phyloP scores from a whole-genome alignment of 208 protist species.

The Crithidia bombi region DNA sequence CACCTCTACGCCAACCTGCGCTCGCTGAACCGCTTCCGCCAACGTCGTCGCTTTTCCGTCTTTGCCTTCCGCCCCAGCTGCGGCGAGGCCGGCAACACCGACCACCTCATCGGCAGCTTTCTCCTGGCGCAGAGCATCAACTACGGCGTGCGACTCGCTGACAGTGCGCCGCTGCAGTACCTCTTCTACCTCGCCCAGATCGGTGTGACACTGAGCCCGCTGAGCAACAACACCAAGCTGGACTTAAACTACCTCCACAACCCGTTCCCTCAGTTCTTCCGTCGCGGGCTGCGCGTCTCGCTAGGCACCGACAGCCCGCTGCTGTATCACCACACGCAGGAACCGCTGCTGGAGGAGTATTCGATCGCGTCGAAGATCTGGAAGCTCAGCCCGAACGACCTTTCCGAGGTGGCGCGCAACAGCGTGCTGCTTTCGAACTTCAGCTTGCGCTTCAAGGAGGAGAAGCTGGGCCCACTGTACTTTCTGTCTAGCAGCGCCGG shows the following conservation, averaged over 20 bases:
- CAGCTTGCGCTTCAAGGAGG: constrained; percentile 77
- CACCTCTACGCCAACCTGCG: constrained; percentile 99
- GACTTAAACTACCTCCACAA: constrained; percentile 95
- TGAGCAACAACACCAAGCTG: constrained; percentile 99
- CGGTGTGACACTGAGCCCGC: constrained; percentile 96
- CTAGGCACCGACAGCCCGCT: constrained; percentile 96
- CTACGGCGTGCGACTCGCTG: constrained; percentile 96
- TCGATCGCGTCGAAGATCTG: constrained; percentile 93
- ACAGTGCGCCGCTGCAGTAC: constrained; percentile 96
- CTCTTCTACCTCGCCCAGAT: constrained; percentile 99
- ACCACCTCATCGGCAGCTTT: constrained; percentile 95
- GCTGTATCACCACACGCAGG: constrained; percentile 97
- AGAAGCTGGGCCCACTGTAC: constrained; percentile 84
- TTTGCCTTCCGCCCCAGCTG: constrained; percentile 98
- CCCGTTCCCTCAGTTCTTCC: constrained; percentile 96
- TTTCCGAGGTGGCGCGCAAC: constrained; percentile 93
- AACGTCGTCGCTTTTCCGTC: constrained; percentile 85
- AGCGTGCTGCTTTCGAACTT: constrained; percentile 90
- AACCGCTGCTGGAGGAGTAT: constrained; percentile 94
- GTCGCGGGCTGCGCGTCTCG: constrained; percentile 95
- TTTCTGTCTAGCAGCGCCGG: constrained; percentile 89
- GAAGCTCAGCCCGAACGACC: constrained; percentile 91
- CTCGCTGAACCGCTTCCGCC: constrained; percentile 96
- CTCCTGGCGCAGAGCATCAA: constrained; percentile 95
- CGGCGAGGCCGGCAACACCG: constrained; percentile 92